Base-by-base conservation (phyloP, 129 eudicot genomes). In the Logfia minima region DNA sequence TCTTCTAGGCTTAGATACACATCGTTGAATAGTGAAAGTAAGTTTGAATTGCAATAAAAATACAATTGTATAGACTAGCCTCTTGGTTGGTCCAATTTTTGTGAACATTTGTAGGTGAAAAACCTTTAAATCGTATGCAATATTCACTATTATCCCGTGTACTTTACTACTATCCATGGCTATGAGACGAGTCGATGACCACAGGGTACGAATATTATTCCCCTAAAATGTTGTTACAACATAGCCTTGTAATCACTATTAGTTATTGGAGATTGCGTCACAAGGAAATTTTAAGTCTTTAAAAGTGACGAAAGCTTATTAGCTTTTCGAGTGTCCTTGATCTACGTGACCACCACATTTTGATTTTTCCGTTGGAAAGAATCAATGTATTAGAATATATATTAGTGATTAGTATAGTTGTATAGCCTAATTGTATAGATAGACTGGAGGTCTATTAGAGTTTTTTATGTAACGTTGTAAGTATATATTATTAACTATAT, bases 21-120 rank as follows among this genome's bases (percentile, higher is more conserved):
- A 18, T 17, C 8, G 24, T 77, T 67, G 51, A 55, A 53, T 32
- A 76, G 55, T 23, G 37, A 77, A 67, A 37, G 51, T 55, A 34
- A 35, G 52, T 52, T 45, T 53, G 28, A 51, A 52, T 41, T 77
- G 75, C 75, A 34, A 55, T 35, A 17, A 19, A 52, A 32, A 19
- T 2, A 67, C 8, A 21, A 35, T 32, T 76, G 65, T n/a, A 10
- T 24, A 76, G 66, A 53, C 56, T 67, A 34, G 72, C 35, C 56
- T 19, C 80, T 32, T 76, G 80, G 21, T 52, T 67, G 71, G 80
- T 37, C 37, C 72, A 68, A 22, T 77, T 68, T 60, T 77, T 77
- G 62, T 37, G 48, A 41, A 26, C 69, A 68, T 77, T 77, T n/a
- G 26, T 77, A 37, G 75, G 16, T 26, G 28, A 58, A 55, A 23